Base-by-base conservation (phyloP, 768 basidiomycete genomes). In the Kwoniella europaea region DNA sequence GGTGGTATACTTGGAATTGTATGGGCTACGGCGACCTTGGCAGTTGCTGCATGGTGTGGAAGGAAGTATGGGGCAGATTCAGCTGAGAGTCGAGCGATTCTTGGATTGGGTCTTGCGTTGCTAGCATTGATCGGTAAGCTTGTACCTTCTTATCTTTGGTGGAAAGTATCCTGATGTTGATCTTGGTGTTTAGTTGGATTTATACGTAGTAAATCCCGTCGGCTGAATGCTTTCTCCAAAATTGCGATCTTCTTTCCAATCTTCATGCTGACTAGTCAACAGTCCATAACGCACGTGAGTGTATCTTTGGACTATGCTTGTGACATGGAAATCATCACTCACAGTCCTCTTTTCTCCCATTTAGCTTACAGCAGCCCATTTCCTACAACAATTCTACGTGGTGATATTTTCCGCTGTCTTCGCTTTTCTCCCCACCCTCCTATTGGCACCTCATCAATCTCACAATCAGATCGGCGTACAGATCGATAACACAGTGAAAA, bases 241-340 rank as follows among this genome's bases (percentile, higher is more conserved):
- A 81, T 81, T 27, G 69, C 57, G 3, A 44, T 81, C 4, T 79
- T 81, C 71, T 76, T 77, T 44, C 74, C 80, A 0, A 76, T 81
- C 24, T 81, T 81, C 72, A 61, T 71, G 10, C 50, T 79, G 46
- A 81, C 80, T 2, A 46, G 55, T 53, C 22, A 63, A 35, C 77
- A 78, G 56, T 43, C 43, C 15, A 63, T 76, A 43, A 71, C 71
- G 12, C 10, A 54, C 50, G 76, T 76, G 42, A 59, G 67, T 35
- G 35, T 35, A 35, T 35, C 0, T 9, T 35, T 6, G 35, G 35
- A 35, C 35, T 35, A 0, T 6, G 35, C 35, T 35, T 35, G 35
- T 35, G 7, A 35, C 7, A 35, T 35, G 35, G 35, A 35, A 6
- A 35, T 35, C 35, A 0, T 35, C 7, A 35, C 35, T 35, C 35